Evolutionary conservation across 805 yeast species (phyloP), one percentile per base, ranked within the genome.

Genomic region (Lipomyces starkeyi): DNA sequence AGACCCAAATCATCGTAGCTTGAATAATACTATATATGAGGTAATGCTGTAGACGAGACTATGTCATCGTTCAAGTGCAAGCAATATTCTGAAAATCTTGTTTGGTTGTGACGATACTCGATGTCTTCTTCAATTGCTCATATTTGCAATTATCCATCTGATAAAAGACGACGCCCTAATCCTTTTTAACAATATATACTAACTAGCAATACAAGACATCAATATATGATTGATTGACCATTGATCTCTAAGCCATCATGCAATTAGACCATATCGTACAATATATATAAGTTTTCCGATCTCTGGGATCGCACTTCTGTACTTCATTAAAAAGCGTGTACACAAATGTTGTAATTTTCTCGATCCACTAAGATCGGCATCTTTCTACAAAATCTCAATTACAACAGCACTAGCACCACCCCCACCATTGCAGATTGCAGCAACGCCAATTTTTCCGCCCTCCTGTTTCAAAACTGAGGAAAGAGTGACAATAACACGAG

Each of bases 361-460:
- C 20, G 9, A 6, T 17, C 9, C 49, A 43, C 49, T n/a, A 17
- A 17, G 22, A 17, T 3, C 8, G 49, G 9, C 11, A 17, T 6
- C 9, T n/a, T 43, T 13, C 34, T 53, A 53, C 56, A 53, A 61
- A n/a, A 63, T 54, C 71, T 68, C 71, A 43, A 95, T 86, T 70
- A 95, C 91, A 76, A 95, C 83, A 32, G 98, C 89, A 65, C 97
- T 90, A 61, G 98, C 98, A 79, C 99, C 99, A 79, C 99, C 99
- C 77, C 99, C 99, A 84, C 99, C 99, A 80, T 95, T 95, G 86
- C 99, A 95, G 78, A 95, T 89, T 79, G 92, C 97, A 76, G 97
- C 98, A 73, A 88, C 92, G 79, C 99, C 99, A 74, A 88, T 80
- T 82, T 89, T 91, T 74, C 94, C 96, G 65, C 81, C 81, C 84